These are phyloP conservation scores for Pulveroboletus sp. DNA, from an alignment of 768 basidiomycete genomes.

Conservation along the genomic window DNA sequence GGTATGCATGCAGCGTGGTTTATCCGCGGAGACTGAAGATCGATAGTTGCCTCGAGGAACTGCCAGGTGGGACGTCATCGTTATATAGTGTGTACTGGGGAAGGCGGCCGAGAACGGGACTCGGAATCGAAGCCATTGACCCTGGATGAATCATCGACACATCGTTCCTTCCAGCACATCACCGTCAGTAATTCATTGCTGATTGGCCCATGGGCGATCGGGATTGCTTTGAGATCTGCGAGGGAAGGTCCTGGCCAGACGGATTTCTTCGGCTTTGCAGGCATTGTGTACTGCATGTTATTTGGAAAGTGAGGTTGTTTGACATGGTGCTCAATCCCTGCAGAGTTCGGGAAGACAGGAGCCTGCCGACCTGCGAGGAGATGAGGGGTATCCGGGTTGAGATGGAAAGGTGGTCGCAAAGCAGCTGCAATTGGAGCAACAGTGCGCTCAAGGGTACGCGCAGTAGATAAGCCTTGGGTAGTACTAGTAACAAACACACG, in stretches of 20 bases:
- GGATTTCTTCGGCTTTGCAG: conserved; percentile 95
- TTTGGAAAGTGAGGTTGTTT: conserved; percentile 89
- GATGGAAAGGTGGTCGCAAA: conserved; percentile 86
- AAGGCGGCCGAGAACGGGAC: conserved; percentile 86
- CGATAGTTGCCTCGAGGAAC: conserved; percentile 93
- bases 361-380: conserved; percentile 72
- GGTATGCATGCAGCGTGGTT: conserved; percentile 79
- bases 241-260: conserved; percentile 86
- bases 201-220: conserved; percentile 89
- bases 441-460: conserved; percentile 71
- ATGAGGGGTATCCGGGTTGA: conserved; percentile 62
- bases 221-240: conserved; percentile 90
- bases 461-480: no score
- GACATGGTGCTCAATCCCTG: conserved; percentile 83
- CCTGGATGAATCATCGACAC: conserved; percentile 96
- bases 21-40: conserved; percentile 99
- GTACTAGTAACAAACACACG: conserved; percentile 8
- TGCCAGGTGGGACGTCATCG: conserved; percentile 62
- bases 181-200: conserved; percentile 73
- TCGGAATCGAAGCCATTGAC: conserved; percentile 93
- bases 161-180: conserved; percentile 62
- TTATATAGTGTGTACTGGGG: conserved; percentile 84
- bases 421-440: conserved; percentile 83
- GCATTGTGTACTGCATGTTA: conserved; percentile 93
- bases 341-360: conserved; percentile 50